Conservation (phyloP, 805 yeast genomes). For the Geotrichum ghanense region DNA sequence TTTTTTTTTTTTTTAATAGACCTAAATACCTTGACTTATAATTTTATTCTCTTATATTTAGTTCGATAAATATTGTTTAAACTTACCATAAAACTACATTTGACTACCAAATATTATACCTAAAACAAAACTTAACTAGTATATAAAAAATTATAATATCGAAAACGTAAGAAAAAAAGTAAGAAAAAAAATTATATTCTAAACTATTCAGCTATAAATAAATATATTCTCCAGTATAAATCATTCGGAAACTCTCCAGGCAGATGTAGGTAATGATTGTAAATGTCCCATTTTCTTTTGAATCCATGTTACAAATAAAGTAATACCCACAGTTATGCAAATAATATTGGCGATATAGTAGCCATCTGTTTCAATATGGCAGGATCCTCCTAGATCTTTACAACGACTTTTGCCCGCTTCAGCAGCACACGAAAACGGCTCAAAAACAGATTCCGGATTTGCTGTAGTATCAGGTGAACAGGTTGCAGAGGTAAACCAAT, state of each 20-base stretch:
- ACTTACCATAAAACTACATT: too few species aligned
- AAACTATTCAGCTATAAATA: not conserved
- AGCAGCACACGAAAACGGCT: slow-evolving; percentile 24
- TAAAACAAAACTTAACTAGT: too few species aligned
- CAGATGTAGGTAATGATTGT: slow-evolving; percentile 59
- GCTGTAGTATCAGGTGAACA: slow-evolving; percentile 35
- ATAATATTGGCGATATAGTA: slow-evolving; percentile 66
- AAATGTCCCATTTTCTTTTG: slow-evolving; percentile 47
- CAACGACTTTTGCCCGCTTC: slow-evolving; percentile 40
- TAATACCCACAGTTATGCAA: slow-evolving; percentile 58
- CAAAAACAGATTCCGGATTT: slow-evolving; percentile 9
- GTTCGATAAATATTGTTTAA: too few species aligned
- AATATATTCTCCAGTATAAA: not conserved
- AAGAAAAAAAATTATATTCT: too few species aligned
- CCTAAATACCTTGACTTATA: too few species aligned
- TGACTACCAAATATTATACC: too few species aligned
- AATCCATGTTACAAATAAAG: slow-evolving; percentile 56
- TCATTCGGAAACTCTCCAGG: slow-evolving; percentile 52
- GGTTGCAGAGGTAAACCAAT: slow-evolving; percentile 54
- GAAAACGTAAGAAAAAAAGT: not conserved
- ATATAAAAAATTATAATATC: too few species aligned
- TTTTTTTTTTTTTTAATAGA: too few species aligned
- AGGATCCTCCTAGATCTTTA: slow-evolving; percentile 40
- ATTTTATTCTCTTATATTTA: too few species aligned
- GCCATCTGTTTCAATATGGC: slow-evolving; percentile 57